Base-by-base conservation (phyloP, 2,329 filamentous ascomycete species). In the Leptographium wingfieldii region DNA sequence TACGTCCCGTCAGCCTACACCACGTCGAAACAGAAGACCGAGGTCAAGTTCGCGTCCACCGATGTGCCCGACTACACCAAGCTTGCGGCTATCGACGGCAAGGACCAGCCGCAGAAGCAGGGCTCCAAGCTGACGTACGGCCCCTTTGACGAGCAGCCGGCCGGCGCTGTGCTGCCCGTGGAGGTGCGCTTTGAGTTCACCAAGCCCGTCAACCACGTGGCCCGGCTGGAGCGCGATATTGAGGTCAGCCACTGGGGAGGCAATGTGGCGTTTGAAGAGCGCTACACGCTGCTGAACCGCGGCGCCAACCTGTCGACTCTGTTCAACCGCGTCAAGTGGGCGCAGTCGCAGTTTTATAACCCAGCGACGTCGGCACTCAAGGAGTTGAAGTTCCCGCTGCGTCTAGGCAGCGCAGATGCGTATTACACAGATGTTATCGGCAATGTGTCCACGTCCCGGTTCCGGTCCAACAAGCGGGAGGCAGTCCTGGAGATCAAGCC, bases 191-290 rank as follows among this genome's bases (percentile, higher is more conserved):
- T 95, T 74, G 92, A 99, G 73, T 96, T 94, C 76, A 96, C 89
- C 65, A 95, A 92, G 74, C 92, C 94, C 14, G 78, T 99, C 60
- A 87, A 85, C 52, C 89, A 94, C 69, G 83, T 90, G 57, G 84
- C 84, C 40, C 77, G 83, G 19, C 78, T 99, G 62, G 90, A 97
- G 74, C 86, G 94, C 62, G 92, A 97, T 68, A 77, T 99, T 64
- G 94, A 99, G 73, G 87, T 99, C 67, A 95, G 90, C 70, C 94
- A 97, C 74, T 99, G 94, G 94, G 94, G 94, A 66, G 94, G 94
- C 63, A 99, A 99, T 71, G 75, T 97, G 59, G 94, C 94, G 1
- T 90, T 92, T 56, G 94, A 99, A 75, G 94, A 99, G 76, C 84
- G 90, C 61, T 96, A 96, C 75, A 90, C 87, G 73, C 80, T 97